Base-by-base conservation (phyloP, 306 rosid species). In the Pyrus betulifolia region DNA sequence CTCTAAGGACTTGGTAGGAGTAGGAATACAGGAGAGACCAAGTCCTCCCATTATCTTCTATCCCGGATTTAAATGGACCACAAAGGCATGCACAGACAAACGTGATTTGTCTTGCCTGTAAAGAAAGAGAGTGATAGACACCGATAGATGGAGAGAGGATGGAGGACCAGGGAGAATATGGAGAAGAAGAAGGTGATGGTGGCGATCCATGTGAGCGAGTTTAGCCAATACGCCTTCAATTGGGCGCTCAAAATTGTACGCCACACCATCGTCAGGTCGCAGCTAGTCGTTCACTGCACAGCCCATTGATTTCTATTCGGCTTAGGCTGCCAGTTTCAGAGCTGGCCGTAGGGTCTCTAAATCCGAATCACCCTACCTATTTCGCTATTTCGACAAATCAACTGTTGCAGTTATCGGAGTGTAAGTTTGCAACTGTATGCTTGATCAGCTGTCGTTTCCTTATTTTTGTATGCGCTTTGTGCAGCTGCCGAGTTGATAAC, bases 141-240 rank as follows among this genome's bases (percentile, higher is more conserved):
- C 42, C 6, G 57, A 52, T 19, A 52, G 58, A 27, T 33, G 19
- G 10, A 28, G 44, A 11, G 66, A 76, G 18, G 46, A 81, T 72
- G 78, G 82, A 28, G 54, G 67, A 46, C 10, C 45, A 70, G 33
- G 27, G n/a, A 3, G 21, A 73, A 38, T 19, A 38, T 35, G 27
- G 46, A 44, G 83, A 72, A 81, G 75, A 72, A 71, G 81, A 65
- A 59, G 71, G 77, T 80, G 78, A 80, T 80, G 83, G 76, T 83
- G 76, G 81, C 81, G 8, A 62, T 72, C 35, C 80, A 79, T 25
- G 80, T 74, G 71, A 79, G 78, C 67, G 83, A 83, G 42, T 76
- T 40, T 49, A 83, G 86, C 80, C 78, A 40, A 42, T 74, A 75
- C 67, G 83, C 86, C 0, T 80, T 83, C 33, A 25, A 31, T 9